Base-by-base conservation (phyloP, 2,329 filamentous ascomycete species). In the Fusarium sp. region DNA sequence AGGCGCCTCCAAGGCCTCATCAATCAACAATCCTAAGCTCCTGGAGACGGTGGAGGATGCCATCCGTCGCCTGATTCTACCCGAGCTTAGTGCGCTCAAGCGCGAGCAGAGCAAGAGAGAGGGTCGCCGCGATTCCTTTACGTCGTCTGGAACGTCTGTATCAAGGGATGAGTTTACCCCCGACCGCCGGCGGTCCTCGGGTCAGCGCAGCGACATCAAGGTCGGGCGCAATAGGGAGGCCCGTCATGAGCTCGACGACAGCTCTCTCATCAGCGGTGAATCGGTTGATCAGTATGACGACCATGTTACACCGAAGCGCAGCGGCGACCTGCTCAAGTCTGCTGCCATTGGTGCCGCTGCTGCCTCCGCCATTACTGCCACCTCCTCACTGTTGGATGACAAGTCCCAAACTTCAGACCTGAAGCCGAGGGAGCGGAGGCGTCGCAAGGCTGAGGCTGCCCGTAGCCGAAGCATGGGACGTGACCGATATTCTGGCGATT, bases 21-120 rank as follows among this genome's bases (percentile, higher is more conserved):
- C 94, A 0, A 94, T 97, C 81, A 97, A 97, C 84, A 98, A 98
- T 79, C 95, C 95, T 0, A 97, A 95, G 80, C 85, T 98, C 2
- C 88, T 98, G 3, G 94, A 97, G 79, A 97, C 95, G 0, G 95
- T 98, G 4, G 95, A 98, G 84, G 95, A 98, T 83, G 95, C 95
- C 15, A 97, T 98, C 79, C 92, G 95, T 72, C 90, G 95, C 58
- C 87, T 98, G 59, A 97, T 98, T 63, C 85, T 99, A 4, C 97
- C 97, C 0, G 96, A 99, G 82, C 87, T 99, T 52, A 96, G 95
- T 77, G 94, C 95, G 11, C 86, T 99, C 64, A 98, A 98, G 82
- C 91, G 95, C 78, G 95, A 98, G 79, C 94, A 96, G 81, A 95
- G 94, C 81, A 92, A 93, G 73, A 91, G 92, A 72, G 89, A 93